Evolutionary conservation across 2,329 filamentous ascomycete species (phyloP).

Genomic region (Trichoderma simmonsii): DNA sequence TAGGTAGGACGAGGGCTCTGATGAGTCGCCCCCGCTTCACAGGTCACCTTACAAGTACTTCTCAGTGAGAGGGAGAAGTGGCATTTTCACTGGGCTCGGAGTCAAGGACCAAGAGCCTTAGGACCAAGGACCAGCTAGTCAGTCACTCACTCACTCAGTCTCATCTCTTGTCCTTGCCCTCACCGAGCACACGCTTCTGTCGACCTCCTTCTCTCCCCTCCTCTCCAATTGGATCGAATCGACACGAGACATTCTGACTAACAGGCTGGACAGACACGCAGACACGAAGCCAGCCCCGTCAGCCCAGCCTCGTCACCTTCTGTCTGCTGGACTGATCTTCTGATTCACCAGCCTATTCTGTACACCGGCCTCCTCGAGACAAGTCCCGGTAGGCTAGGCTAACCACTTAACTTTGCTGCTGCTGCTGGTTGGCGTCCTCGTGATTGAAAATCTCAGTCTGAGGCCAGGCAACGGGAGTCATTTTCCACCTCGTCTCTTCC

Average conservation of each 20-base stretch:
- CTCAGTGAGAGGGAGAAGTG: neutral
- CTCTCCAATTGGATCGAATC: slow-evolving; percentile 4
- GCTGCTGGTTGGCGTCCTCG: neutral
- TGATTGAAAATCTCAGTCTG: neutral
- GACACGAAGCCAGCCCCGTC: neutral
- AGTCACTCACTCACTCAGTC: neutral
- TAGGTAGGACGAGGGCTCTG: slow-evolving; percentile 13
- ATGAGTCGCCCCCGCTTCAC: slow-evolving; percentile 18
- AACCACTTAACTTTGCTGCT: neutral
- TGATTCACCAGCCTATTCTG: slow-evolving; percentile 1
- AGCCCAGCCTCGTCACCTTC: neutral
- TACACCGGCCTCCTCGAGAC: neutral
- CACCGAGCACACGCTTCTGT: neutral
- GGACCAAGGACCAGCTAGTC: slow-evolving; percentile 9
- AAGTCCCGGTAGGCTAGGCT: neutral
- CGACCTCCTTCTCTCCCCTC: neutral
- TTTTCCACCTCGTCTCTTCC: neutral
- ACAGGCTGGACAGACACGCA: neutral
- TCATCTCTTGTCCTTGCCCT: neutral
- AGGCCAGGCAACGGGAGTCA: neutral
- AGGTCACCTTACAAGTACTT: neutral
- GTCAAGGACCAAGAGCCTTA: neutral
- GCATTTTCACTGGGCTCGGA: neutral
- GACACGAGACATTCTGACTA: neutral
- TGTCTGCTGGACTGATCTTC: neutral